Conservation (phyloP, 495 filamentous ascomycete genomes). For the Hyaloscypha variabilis region DNA sequence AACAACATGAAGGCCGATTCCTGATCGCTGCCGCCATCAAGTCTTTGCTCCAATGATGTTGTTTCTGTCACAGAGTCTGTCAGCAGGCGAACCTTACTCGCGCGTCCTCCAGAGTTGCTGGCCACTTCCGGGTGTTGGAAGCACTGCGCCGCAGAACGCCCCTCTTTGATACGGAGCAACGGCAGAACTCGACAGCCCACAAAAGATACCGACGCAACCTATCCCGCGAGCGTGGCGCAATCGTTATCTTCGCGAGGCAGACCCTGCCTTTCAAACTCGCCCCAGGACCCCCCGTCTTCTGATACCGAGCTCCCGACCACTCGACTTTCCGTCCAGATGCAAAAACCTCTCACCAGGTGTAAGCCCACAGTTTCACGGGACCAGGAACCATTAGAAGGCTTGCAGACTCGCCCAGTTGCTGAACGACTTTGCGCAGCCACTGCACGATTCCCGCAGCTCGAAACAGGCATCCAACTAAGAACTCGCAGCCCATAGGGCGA, state of each 20-base stretch:
- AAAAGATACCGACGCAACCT: neutral
- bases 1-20: neutral
- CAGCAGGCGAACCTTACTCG: neutral
- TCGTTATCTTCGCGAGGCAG: neutral
- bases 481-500: neutral
- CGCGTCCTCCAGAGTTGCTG: neutral
- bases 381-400: neutral
- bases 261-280: neutral
- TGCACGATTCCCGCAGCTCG: neutral
- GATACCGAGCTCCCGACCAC: neutral
- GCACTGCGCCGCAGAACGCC: neutral
- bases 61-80: neutral
- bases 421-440: neutral
- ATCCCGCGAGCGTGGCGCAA: neutral
- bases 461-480: neutral
- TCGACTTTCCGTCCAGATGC: neutral
- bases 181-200: neutral
- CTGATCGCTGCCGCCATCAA: neutral
- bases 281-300: neutral
- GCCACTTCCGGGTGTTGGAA: neutral
- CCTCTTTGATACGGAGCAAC: neutral
- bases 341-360: neutral
- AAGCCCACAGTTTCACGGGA: neutral
- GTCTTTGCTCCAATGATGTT: neutral
- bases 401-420: neutral